Evolutionary conservation across 495 filamentous ascomycete genomes (phyloP).

Genomic region (Trichocladium uniseriatum): DNA sequence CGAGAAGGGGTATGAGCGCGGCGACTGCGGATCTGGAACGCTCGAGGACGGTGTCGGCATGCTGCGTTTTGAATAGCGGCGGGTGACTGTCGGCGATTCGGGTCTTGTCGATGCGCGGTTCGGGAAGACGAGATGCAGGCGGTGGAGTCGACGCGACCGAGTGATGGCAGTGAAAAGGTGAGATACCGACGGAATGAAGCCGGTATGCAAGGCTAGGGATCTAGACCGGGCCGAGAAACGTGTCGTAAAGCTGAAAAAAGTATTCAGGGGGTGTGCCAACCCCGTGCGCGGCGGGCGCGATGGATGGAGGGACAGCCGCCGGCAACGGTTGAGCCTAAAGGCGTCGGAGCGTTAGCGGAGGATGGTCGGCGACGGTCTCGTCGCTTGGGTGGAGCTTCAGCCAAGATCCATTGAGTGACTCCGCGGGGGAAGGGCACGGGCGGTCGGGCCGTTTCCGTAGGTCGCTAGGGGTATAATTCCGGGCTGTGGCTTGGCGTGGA

Average conservation of each 20-base stretch:
- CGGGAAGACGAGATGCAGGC: too few relatives aligned
- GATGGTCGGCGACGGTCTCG: constrained; percentile 7
- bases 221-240: neutral
- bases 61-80: neutral
- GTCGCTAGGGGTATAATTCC: neutral
- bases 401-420: constrained; percentile 1
- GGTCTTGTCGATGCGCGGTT: too few relatives aligned
- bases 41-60: constrained; percentile 48
- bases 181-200: neutral
- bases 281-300: constrained; percentile 3
- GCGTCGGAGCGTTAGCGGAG: neutral
- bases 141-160: neutral
- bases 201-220: too few relatives aligned
- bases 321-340: neutral
- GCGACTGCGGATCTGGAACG: constrained; percentile 29
- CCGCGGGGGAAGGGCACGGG: constrained; percentile 4
- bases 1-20: constrained; percentile 32
- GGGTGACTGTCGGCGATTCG: too few relatives aligned
- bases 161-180: neutral
- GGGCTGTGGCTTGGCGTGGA: neutral
- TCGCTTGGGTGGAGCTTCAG: constrained; percentile 7
- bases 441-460: neutral
- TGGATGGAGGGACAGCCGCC: neutral
- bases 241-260: neutral
- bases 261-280: neutral